Conservation (phyloP, 176 grass and related monocot genomes). For the Eragrostis curvula region DNA sequence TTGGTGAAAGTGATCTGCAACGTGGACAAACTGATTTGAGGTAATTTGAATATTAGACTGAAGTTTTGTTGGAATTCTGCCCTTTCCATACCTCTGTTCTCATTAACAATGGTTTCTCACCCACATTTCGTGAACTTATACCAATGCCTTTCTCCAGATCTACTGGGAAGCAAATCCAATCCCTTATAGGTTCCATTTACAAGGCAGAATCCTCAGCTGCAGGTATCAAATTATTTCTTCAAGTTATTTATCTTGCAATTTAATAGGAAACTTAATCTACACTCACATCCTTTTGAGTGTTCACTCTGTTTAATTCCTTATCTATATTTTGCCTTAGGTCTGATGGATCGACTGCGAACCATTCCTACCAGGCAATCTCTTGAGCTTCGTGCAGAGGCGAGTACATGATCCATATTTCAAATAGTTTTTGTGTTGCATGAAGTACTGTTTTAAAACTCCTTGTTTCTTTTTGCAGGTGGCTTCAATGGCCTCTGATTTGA, state of each 20-base stretch:
- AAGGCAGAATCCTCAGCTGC: conserved; percentile 82
- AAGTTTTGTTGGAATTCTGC: background rate
- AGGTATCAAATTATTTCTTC: conserved; percentile 55
- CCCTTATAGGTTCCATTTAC: conserved; percentile 76
- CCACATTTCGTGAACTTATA: conserved; percentile 9
- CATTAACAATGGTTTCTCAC: conserved; percentile 21
- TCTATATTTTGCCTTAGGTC: conserved; percentile 42
- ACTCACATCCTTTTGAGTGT: background rate
- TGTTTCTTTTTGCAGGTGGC: conserved; percentile 59
- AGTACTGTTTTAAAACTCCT: background rate
- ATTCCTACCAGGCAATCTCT: conserved; percentile 86
- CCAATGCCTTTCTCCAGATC: conserved; percentile 52
- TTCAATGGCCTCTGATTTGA: conserved; percentile 90
- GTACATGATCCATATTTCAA: background rate
- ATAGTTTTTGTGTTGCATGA: background rate
- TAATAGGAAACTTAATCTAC: conserved; percentile 12
- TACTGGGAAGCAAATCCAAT: conserved; percentile 84
- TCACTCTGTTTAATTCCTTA: background rate
- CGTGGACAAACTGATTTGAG: conserved; percentile 79
- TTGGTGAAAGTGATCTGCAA: conserved; percentile 85
- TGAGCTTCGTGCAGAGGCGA: conserved; percentile 83
- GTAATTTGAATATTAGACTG: conserved; percentile 29
- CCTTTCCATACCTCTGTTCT: background rate
- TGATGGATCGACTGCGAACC: conserved; percentile 79
- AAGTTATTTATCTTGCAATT: background rate